Evolutionary conservation across 2,329 filamentous ascomycete genomes (phyloP), one percentile per base, ranked within the genome.

Genomic region (Aureobasidium sp.): DNA sequence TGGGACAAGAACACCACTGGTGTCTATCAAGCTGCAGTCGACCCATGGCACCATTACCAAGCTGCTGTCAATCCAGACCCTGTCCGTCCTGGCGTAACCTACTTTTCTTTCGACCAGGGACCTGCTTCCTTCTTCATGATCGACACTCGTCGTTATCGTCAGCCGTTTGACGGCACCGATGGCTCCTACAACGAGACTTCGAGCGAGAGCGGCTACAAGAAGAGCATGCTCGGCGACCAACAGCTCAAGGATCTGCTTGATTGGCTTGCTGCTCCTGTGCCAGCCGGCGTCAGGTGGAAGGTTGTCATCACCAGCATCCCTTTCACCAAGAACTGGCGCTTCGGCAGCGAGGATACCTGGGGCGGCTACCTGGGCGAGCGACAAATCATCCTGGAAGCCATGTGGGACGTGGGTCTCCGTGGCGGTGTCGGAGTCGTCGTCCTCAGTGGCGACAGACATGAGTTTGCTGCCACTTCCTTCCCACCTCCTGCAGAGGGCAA

Each of bases 281-380:
- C 87, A 0, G 73, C 74, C 25, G 88, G 89, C 1, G 84, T 96
- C 0, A 84, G 85, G 63, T 98, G 93, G 91, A 97, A 97, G 72
- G 83, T 98, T 62, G 75, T 98, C 47, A 84, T 90, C 16, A 90
- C 87, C 34, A 90, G 87, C 16, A 86, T 97, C 4, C 93, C 93
- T 0, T 95, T 98, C 66, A 97, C 93, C 6, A 95, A 95, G 72
- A 98, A 98, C 69, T 98, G 93, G 91, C 85, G 83, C 21, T 81
- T 95, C 59, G 91, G 93, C 59, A 83, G 82, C 2, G 77, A 84
- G 57, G 93, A 98, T 65, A 97, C 93, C 0, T 98, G 93, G 93
- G 89, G 88, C 41, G 91, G 91, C 0, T 96, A 95, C 68, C 76
- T 96, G 2, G 72, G 77, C 44, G 93, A 98, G 73, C 84, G 93